A percentile compares a stretch with the other conserved stretches of the same genome.
These are phyloP conservation scores for Neurospora sp. DNA, from an alignment of 495 filamentous ascomycete genomes.

Conservation along the genomic window DNA sequence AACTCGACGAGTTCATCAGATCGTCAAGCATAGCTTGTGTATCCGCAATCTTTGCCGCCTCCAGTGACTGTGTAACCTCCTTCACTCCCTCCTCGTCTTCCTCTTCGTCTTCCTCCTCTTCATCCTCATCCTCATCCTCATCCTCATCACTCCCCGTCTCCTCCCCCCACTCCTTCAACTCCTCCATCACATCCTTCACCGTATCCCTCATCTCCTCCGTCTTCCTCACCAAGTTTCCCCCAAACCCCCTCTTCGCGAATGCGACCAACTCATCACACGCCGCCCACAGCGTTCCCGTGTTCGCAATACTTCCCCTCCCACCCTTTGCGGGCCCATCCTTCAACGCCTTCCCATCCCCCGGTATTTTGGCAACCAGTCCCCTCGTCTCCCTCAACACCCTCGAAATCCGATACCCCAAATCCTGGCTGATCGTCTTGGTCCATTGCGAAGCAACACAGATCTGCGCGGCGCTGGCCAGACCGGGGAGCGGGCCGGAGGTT, in stretches of 20 bases:
- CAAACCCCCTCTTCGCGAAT: constrained; percentile 53
- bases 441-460: constrained; percentile 48
- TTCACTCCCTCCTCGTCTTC: constrained; percentile 10
- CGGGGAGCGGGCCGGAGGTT: constrained; percentile 55
- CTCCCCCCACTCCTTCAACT: constrained; percentile 80
- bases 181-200: constrained; percentile 68
- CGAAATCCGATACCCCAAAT: constrained; percentile 38
- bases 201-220: constrained; percentile 59
- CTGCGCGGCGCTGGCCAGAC: constrained; percentile 57
- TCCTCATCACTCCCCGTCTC: constrained; percentile 40
- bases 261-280: constrained; percentile 61
- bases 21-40: constrained; percentile 42
- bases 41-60: constrained; percentile 7
- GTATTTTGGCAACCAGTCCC: constrained; percentile 33
- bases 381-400: constrained; percentile 38
- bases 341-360: constrained; percentile 36
- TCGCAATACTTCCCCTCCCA: constrained; percentile 37
- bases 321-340: constrained; percentile 29
- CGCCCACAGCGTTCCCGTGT: constrained; percentile 55
- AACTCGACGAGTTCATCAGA: constrained; percentile 43
- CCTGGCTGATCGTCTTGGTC: constrained; percentile 47
- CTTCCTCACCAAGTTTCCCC: constrained; percentile 48
- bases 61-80: constrained; percentile 12
- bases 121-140: constrained; percentile 31
- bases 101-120: constrained; percentile 26